Base-by-base conservation (phyloP, 2,329 filamentous ascomycete species). In the Apiospora aurea region DNA sequence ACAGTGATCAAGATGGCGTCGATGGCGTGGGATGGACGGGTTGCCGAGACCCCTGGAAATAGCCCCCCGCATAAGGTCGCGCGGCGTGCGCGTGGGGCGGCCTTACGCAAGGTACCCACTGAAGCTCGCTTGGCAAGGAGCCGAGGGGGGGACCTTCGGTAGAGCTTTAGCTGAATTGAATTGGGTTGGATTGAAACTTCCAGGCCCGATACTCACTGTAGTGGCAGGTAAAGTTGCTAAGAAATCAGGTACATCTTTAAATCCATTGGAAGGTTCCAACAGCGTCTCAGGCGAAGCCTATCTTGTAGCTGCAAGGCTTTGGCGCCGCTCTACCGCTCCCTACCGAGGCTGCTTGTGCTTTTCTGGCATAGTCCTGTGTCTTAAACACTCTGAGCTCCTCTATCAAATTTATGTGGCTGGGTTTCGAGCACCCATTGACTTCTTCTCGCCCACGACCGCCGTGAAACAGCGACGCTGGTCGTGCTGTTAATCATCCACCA, bases 41-140 rank as follows among this genome's bases (percentile, higher is more conserved):
- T n/a, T 6, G 34, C 49, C 49, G 29, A 64, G 53, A 41, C 29
- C 53, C 53, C 53, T 64, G 53, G 41, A 21, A 64, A 41, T 38
- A 18, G 18, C 18, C 53, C 53, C 53, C 53, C 53, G 53, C 57
- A 64, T 61, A 57, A 57, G 24, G 26, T 57, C 38, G 53, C 29
- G 34, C 21, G 2, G 53, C 53, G 7, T 41, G 57, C 29, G 34
- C 41, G 57, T 64, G 57, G 57, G 57, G 57, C 38, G 18, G 57
- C 57, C 57, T 64, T 64, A 64, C 34, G 34, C 57, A 64, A 64
- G 57, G 29, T 38, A n/a, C 57, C 29, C 57, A 64, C 29, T 41
- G 29, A 18, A 64, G 34, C 21, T 24, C 21, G 3, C 57, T 64
- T 64, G 57, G 57, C 57, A 41, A 64, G 49, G 7, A 38, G 49